A percentile compares a stretch with the other conserved stretches of the same genome.
phyloP scores from a whole-genome alignment of 257 asterid species.

The Solanum lycopersicoides region DNA sequence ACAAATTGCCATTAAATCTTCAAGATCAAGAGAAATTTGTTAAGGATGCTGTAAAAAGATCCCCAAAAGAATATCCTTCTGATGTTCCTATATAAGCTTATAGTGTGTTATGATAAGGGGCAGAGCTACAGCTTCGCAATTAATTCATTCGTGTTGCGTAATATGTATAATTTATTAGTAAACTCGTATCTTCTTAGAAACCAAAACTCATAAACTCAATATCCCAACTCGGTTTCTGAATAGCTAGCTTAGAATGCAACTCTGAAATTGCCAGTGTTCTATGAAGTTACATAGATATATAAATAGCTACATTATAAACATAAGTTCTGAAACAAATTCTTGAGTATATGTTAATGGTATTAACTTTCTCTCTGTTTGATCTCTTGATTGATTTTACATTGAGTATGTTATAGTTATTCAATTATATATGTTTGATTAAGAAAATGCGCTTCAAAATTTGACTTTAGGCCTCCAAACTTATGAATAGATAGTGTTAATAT shows the following conservation, averaged over 20 bases:
- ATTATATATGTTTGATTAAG: background rate
- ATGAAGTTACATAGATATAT: background rate
- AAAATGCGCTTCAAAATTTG: fast-evolving
- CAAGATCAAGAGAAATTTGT: slow-evolving; percentile 58
- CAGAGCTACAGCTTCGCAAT: background rate
- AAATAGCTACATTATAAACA: background rate
- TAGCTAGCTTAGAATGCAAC: background rate
- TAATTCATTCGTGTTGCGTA: background rate
- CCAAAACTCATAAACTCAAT: background rate
- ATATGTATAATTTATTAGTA: background rate
- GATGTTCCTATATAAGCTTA: slow-evolving; percentile 79
- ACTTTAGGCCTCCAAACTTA: too few species aligned
- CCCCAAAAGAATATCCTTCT: slow-evolving; percentile 58
- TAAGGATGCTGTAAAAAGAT: slow-evolving; percentile 45
- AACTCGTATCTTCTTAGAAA: background rate
- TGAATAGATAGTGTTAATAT: too few species aligned
- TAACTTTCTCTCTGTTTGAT: too few species aligned
- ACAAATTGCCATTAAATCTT: slow-evolving; percentile 42
- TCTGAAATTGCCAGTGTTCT: background rate
- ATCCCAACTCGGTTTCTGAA: background rate
- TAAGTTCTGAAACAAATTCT: background rate
- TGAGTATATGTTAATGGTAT: too few species aligned
- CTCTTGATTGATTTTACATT: too few species aligned
- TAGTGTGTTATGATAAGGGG: too few species aligned
- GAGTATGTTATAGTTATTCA: too few species aligned